Evolutionary conservation across 2,329 filamentous ascomycete genomes (phyloP).

Genomic region (Orbilia quercus): DNA sequence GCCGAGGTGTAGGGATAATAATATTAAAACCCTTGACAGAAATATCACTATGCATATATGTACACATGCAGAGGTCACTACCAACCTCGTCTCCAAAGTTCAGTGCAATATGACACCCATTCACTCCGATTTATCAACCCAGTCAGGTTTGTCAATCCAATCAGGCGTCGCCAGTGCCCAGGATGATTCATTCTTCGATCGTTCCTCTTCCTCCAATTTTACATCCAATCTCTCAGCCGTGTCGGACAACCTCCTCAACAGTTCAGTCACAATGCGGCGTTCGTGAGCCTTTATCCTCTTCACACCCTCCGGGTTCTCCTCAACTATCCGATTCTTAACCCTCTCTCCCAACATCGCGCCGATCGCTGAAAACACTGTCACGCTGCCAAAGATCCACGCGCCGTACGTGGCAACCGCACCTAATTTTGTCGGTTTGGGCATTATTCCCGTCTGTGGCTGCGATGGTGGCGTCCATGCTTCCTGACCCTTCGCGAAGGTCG

Average conservation of each 20-base stretch:
- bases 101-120: too few relatives aligned
- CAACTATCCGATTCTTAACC: background rate
- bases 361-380: background rate
- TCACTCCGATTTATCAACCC: background rate
- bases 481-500: too few relatives aligned
- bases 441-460: background rate
- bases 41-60: too few relatives aligned
- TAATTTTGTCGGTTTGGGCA: background rate
- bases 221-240: slow-evolving; percentile 16
- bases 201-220: slow-evolving; percentile 4
- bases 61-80: too few relatives aligned
- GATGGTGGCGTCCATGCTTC: slow-evolving; percentile 20
- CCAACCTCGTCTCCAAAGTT: too few relatives aligned
- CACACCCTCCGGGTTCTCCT: slow-evolving; percentile 5
- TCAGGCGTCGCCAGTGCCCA: background rate
- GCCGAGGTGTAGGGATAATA: too few relatives aligned
- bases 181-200: slow-evolving; percentile 2
- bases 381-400: background rate
- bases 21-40: too few relatives aligned
- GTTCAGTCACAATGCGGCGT: background rate
- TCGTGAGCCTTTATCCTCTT: slow-evolving; percentile 5
- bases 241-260: background rate
- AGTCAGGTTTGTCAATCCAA: background rate
- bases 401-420: slow-evolving; percentile 8
- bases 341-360: background rate